Base-by-base conservation (phyloP, 495 filamentous ascomycete species). In the Hypoxylon fuscum region DNA sequence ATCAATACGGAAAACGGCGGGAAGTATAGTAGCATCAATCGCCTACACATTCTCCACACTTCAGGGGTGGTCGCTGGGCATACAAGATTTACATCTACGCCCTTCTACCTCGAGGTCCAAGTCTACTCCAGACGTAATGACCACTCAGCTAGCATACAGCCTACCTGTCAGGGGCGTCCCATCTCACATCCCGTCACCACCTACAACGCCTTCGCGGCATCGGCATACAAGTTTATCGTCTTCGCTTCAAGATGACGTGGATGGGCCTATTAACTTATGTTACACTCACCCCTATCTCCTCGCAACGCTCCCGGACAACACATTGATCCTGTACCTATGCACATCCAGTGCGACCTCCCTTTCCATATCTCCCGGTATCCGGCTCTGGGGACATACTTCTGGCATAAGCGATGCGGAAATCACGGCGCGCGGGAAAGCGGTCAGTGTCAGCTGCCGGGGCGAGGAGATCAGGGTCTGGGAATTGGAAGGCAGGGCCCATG, bases 401-500 rank as follows among this genome's bases (percentile, higher is more conserved):
- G 91, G 91, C 0, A 90, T 98, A 11, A 89, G 89, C 34, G 86
- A 88, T 10, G 94, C 90, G 20, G 88, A 97, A 58, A 90, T 98
- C 38, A 93, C 90, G 17, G 85, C 88, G 12, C 85, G 91, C 15
- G 95, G 95, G 10, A 96, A 92, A 71, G 95, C 95, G 0, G 90
- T 98, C 0, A 96, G 92, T 14, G 89, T 97, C 21, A 93, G 90
- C 68, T 81, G 82, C 4, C 78, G 83, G 11, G 95, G 94, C 9
- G 87, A 93, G 54, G 95, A 98, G 68, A 83, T 98, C 45, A 83
- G 94, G 5, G 87, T 98, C 6, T 98, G 95, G 95, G 93, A 97
- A 62, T 83, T 98, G 5, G 95, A 98, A 75, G 87, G 87, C 3
- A 83, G 89, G 12, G 76, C 88, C 14, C 67, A 72, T 18, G 76